Percentiles rank a stretch among this genome's conserved stretches.
Conservation (phyloP, 108 stramenopile genomes). For the Cylindrotheca fusiformis region DNA sequence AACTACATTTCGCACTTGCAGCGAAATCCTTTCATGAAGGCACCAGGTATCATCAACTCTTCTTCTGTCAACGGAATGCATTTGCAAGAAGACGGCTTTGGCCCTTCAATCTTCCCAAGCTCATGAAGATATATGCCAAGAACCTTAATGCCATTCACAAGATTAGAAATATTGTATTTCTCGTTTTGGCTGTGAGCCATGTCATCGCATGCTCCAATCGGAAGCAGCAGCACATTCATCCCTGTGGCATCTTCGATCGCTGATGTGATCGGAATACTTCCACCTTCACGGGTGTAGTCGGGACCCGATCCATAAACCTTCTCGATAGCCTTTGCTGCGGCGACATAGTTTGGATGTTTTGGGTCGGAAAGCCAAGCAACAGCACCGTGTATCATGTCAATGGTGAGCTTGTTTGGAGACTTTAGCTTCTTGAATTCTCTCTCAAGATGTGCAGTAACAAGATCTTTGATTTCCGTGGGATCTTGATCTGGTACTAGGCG, state of each 20-base stretch:
- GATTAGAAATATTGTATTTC: conserved; percentile 71
- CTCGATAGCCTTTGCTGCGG: conserved; percentile 69
- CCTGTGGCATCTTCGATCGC: conserved; percentile 77
- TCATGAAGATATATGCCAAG: conserved; percentile 76
- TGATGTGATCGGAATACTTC: conserved; percentile 76
- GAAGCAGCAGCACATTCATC: conserved; percentile 83
- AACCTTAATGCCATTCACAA: conserved; percentile 76
- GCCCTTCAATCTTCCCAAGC: conserved; percentile 65
- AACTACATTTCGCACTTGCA: conserved; percentile 86
- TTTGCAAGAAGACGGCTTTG: conserved; percentile 70
- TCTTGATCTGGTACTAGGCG: conserved; percentile 83
- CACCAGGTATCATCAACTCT: conserved; percentile 74
- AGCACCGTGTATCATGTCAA: conserved; percentile 65
- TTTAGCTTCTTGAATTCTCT: conserved; percentile 46
- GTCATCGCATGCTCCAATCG: conserved; percentile 84
- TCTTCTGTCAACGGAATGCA: conserved; percentile 69
- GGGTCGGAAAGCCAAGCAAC: conserved; percentile 75
- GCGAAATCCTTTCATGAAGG: conserved; percentile 68
- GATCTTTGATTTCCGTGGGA: conserved; percentile 51
- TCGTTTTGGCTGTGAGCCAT: conserved; percentile 89
- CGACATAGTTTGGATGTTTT: conserved; percentile 79
- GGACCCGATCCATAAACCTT: conserved; percentile 61
- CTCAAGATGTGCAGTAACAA: conserved; percentile 53
- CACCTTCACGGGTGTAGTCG: conserved; percentile 83
- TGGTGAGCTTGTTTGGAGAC: conserved; percentile 64